Conservation (phyloP, 345 rosid genomes). For the Punica granatum region DNA sequence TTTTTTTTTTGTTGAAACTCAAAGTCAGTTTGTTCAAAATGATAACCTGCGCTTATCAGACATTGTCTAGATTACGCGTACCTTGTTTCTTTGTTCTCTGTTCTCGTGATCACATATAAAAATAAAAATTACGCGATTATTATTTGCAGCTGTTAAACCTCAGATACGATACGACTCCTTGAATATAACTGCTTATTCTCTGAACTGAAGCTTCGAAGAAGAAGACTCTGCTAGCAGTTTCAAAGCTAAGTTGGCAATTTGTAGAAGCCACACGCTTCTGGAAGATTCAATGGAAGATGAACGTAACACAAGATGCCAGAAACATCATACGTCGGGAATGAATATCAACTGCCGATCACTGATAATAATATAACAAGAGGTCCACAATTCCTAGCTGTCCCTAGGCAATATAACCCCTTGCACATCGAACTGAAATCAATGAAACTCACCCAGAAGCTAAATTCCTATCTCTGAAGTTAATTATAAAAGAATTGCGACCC, state of each 20-base stretch:
- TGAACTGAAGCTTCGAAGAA: no score
- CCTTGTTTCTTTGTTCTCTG: no score
- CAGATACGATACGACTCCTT: no score
- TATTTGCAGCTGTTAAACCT: no score
- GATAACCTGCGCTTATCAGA: neutral
- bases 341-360: neutral
- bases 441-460: constrained; percentile 1
- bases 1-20: neutral
- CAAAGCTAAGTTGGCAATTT: no score
- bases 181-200: no score
- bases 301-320: neutral
- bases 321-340: neutral
- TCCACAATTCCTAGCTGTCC: neutral
- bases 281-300: neutral
- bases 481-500: neutral
- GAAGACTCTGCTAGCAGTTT: no score
- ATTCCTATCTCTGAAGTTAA: neutral
- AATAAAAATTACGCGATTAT: no score
- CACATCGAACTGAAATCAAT: neutral
- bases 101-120: no score
- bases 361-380: neutral
- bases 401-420: neutral
- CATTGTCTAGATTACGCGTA: no score
- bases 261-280: neutral
- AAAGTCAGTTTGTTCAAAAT: neutral